Evolutionary conservation across 371 early-diverging fungal genomes (phyloP), one percentile per base, ranked within the genome.

Genomic region (Mortierella sp.): DNA sequence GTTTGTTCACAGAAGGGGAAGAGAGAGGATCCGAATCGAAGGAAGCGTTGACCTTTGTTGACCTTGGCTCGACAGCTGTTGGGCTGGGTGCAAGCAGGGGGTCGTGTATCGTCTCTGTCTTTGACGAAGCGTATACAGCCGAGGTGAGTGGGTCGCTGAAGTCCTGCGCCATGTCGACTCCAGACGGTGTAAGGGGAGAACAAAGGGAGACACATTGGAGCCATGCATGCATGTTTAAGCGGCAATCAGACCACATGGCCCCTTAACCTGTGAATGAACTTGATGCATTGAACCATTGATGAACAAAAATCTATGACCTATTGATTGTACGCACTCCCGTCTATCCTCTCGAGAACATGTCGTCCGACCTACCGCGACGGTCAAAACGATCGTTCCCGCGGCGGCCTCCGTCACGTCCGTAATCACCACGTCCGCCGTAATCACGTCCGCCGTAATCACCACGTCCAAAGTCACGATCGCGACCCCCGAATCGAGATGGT

Each of bases 61-160:
- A 3, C 28, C 27, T 55, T 59, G 54, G 49, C n/a, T 34, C 34
- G 23, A 2, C 48, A 9, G 54, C 16, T 12, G 39, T 5, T 13
- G 63, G 23, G 7, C 38, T 18, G 31, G 64, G 53, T n/a, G 60
- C 26, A 24, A 58, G 63, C 26, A 73, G 27, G 14, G 74, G 74
- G 38, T 73, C 74, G 31, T 41, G 27, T 55, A 47, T 55, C 10
- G 64, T 46, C 12, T 46, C 27, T 18, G 43, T 67, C 61, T 55
- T 67, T 28, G 74, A 66, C 3, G 68, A 73, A 19, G 74, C 59
- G 41, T 73, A 73, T 28, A 64, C 68, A 27, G 58, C 74, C 41
- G 74, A 73, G 23, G 68, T 73, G 21, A 73, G 64, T 13, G 74
- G 74, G 53, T 73, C 74, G 41, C 68, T 73, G 28, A 73, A 73